Percentiles rank a stretch among this genome's conserved stretches.
phyloP scores from a whole-genome alignment of 768 basidiomycete genomes.

The Hemileccinum impolitum region DNA sequence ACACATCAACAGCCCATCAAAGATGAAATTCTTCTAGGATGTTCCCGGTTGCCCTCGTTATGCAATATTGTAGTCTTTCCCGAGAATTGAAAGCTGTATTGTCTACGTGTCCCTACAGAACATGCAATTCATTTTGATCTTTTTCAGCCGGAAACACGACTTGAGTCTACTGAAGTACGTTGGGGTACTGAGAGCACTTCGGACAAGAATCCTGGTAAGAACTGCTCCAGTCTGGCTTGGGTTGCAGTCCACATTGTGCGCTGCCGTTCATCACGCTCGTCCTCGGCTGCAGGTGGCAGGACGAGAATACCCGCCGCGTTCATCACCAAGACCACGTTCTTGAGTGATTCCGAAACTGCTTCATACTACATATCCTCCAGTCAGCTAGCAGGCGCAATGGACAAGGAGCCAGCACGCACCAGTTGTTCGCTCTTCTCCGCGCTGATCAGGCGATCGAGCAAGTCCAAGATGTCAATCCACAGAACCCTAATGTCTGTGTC shows the following conservation, averaged over 20 bases:
- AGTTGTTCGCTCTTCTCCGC: slow-evolving; percentile 81
- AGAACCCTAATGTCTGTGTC: slow-evolving; percentile 65
- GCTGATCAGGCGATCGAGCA: slow-evolving; percentile 86
- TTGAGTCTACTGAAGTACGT: slow-evolving; percentile 12
- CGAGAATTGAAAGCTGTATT: not conserved
- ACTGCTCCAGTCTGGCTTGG: slow-evolving; percentile 81
- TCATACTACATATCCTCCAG: slow-evolving; percentile 59
- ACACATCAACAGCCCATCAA: slow-evolving; percentile 45
- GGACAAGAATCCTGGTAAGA: slow-evolving; percentile 85
- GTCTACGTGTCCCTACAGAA: slow-evolving; percentile 1
- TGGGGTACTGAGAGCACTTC: slow-evolving; percentile 55
- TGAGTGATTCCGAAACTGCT: slow-evolving; percentile 93
- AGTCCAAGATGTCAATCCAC: slow-evolving; percentile 88
- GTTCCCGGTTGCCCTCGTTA: not conserved
- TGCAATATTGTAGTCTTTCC: not conserved
- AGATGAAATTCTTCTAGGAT: slow-evolving; percentile 55
- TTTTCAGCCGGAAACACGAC: slow-evolving; percentile 11
- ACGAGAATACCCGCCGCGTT: slow-evolving; percentile 82
- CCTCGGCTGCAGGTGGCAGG: slow-evolving; percentile 43
- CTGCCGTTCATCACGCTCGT: slow-evolving; percentile 55
- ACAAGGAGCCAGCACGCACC: slow-evolving; percentile 39
- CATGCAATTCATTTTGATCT: slow-evolving; percentile 1
- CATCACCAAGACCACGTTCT: slow-evolving; percentile 96
- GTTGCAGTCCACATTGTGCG: slow-evolving; percentile 81
- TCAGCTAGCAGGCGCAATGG: slow-evolving; percentile 2